These are phyloP conservation scores for Kluyveromyces sp. DNA, from an alignment of 1,139 yeast species.

Conservation along the genomic window DNA sequence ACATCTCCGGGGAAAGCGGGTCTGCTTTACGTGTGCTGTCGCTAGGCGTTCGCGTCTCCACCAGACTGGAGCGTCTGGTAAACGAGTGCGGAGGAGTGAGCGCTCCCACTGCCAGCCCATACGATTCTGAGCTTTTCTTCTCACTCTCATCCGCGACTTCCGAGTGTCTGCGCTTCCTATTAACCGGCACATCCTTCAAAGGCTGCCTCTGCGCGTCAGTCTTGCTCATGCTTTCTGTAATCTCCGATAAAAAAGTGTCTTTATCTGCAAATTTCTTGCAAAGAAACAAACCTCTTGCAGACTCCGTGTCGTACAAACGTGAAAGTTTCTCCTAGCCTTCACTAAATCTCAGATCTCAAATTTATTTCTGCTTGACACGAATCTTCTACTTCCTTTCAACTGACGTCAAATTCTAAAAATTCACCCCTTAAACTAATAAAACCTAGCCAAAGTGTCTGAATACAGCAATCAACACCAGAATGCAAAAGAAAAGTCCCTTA, in stretches of 20 bases:
- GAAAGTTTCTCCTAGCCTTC: background rate
- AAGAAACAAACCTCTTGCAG: background rate
- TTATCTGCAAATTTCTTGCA: background rate
- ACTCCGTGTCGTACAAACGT: too few species aligned
- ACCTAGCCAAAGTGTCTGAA: background rate
- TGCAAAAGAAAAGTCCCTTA: background rate
- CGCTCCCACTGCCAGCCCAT: conserved; percentile 6
- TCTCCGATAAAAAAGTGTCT: background rate
- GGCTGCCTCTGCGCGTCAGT: conserved; percentile 4
- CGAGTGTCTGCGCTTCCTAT: conserved; percentile 4
- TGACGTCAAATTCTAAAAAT: background rate
- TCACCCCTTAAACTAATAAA: too few species aligned
- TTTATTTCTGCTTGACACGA: background rate
- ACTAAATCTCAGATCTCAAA: background rate
- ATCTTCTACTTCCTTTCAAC: background rate
- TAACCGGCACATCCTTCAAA: conserved; percentile 7
- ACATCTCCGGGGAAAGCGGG: conserved; percentile 44
- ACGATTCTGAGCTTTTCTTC: background rate
- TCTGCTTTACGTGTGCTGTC: conserved; percentile 11
- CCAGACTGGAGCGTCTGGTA: conserved; percentile 5
- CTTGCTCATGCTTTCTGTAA: background rate
- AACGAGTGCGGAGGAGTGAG: conserved; percentile 14
- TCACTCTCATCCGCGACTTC: background rate
- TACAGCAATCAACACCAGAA: background rate
- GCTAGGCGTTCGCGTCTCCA: conserved; percentile 9